Base-by-base conservation (phyloP, 2,329 filamentous ascomycete species). In the Clonostachys rhizophaga region DNA sequence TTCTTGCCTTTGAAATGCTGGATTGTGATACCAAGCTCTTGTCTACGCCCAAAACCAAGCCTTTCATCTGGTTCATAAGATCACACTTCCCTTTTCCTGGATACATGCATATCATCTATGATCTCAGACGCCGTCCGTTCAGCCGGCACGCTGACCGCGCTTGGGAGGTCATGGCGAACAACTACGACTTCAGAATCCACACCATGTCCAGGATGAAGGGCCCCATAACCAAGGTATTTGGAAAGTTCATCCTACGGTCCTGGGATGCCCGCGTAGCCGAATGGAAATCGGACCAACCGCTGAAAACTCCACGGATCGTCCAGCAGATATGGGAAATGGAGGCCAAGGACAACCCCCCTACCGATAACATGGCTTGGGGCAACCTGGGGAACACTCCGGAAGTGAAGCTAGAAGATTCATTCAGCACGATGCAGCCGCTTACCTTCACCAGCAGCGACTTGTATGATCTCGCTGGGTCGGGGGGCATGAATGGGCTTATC, bases 61-160 rank as follows among this genome's bases (percentile, higher is more conserved):
- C 66, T 0, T 72, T 61, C 42, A 52, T 42, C 3, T 75, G 72
- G 71, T 59, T 66, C 10, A 39, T 60, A 2, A 52, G 61, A 2
- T 59, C 60, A 1, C 57, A 71, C 45, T 68, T 71, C 34, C 71
- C 69, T 0, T 60, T 72, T 14, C 62, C 65, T 0, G 69, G 67
- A 0, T 74, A 71, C 40, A 55, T 69, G n/a, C 63, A 70, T 35
- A 55, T 73, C 5, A 51, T 67, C 1, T 62, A 60, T 5, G 35
- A 43, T 17, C 34, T 20, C 13, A 50, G 61, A 53, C 50, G 65
- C 14, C 53, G 78, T 12, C 62, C 78, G 56, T 68, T 81, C 58
- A 72, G 73, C 0, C 75, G 75, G 5, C 75, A 81, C 10, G 71
- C 79, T 9, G 77, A 81, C 41, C 69, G 74, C 33, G 78, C 73